Evolutionary conservation across 441 rosid genomes (phyloP), one percentile per base, ranked within the genome.

Genomic region (Codiaeum variegatum): DNA sequence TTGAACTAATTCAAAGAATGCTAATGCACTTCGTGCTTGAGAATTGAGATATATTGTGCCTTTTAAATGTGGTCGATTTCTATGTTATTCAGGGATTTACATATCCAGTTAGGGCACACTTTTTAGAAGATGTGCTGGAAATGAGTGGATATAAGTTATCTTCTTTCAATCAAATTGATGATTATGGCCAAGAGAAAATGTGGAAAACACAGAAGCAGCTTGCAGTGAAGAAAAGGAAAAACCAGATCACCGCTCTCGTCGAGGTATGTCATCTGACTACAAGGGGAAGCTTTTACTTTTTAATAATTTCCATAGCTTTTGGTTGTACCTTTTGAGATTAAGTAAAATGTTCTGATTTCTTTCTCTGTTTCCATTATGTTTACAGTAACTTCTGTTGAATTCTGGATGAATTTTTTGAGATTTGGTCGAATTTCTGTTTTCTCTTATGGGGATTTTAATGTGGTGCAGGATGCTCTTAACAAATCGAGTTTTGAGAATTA

Each of bases 151-250:
- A 89, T 83, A 91, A 91, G 86, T 73, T 95, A 82, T 83, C 88
- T 74, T 87, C 98, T 76, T 91, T 82, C 75, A 95, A 93, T 81
- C 99, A 95, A 90, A 81, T 95, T 79, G 99, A 95, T 86, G 99
- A 95, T 72, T 95, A 93, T 84, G 99, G 99, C 66, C 98, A 95
- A 88, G 99, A 93, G 68, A 95, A 93, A 78, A 70, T 89, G 82
- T 95, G 99, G 99, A 95, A 95, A 83, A 95, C 91, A n/a, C 97
- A 95, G 75, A 91, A 77, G 81, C 98, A 95, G 84, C 85, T 93
- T 64, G 85, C 85, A 58, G 95, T 97, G 9, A 85, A 97, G 76
- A 95, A 90, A 86, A 89, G 94, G 84, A 95, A 95, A 85, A 93
- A 93, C 77, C 95, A 91, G 85, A 90, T 93, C 72, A 87, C 98